Percentiles rank a stretch among this genome's conserved stretches.
phyloP scores from a whole-genome alignment of 805 yeast genomes.

The Candida argentea region DNA sequence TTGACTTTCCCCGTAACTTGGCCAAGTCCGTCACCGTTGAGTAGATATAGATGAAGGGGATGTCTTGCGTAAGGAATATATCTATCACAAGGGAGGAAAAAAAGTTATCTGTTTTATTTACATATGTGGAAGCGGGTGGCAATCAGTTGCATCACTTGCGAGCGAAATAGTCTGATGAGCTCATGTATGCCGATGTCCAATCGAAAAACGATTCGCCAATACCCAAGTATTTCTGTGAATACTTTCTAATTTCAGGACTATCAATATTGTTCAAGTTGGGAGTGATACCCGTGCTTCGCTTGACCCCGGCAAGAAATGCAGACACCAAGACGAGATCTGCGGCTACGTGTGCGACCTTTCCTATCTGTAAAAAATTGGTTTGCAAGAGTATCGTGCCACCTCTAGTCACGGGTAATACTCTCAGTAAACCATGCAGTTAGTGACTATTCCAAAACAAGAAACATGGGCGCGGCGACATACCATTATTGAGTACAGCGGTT shows the following conservation, averaged over 20 bases:
- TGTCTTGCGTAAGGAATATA: too few species aligned
- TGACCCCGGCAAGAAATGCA: constrained; percentile 62
- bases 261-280: constrained; percentile 42
- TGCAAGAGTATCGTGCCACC: too few species aligned
- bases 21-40: constrained; percentile 98
- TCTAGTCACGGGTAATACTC: too few species aligned
- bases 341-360: constrained; percentile 47
- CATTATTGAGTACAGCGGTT: too few species aligned
- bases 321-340: constrained; percentile 55
- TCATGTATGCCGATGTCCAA: constrained; percentile 56
- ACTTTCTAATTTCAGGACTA: constrained; percentile 36
- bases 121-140: not conserved
- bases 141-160: constrained; percentile 32
- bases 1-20: constrained; percentile 96
- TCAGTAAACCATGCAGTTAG: too few species aligned
- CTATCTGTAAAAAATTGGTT: constrained; percentile 23
- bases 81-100: too few species aligned
- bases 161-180: constrained; percentile 63
- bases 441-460: too few species aligned
- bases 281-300: constrained; percentile 58
- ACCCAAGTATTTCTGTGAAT: constrained; percentile 58
- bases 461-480: too few species aligned
- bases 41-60: too few species aligned
- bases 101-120: too few species aligned
- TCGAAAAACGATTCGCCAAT: constrained; percentile 83